Base-by-base conservation (phyloP, 306 rosid species). In the Cicer judaicum region DNA sequence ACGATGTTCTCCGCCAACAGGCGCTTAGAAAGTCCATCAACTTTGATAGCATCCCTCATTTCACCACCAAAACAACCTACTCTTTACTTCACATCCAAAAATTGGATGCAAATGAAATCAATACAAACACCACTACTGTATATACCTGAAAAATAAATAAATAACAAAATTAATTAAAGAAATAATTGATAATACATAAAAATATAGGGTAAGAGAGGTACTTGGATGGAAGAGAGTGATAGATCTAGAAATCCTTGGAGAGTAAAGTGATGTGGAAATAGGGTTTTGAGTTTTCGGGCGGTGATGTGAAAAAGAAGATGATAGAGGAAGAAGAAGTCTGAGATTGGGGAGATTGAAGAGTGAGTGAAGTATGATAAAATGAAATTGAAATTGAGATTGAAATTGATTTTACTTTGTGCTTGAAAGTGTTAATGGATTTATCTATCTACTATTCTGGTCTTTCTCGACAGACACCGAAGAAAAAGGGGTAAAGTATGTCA, bases 21-120 rank as follows among this genome's bases (percentile, higher is more conserved):
- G 93, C 93, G 82, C 80, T 87, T 83, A 93, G 88, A 77, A 83
- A 82, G 92, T 91, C 86, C 88, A 88, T 89, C 87, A 89, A 91
- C 84, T 73, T 86, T 83, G 96, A 91, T 91, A 91, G 79, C 98
- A 93, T 91, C 93, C 98, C 97, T 93, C 98, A 93, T 91, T 88
- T 93, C 98, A 88, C 90, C 93, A 92, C 84, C 74, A 71, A 66
- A 82, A 79, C 84, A 83, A 74, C 86, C 85, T 88, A 71, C 78
- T 52, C n/a, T 83, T 80, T 7, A 40, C 81, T 85, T 88, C 85
- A 85, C 92, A 89, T 89, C 96, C 88, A 87, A 81, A 63, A 63
- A 77, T 84, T 74, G 93, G 89, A 88, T 90, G 91, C 70, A 71
- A 75, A 69, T 24, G 34, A 24, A 24, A 24, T 24, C 34, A 24